Conservation (phyloP, 805 yeast species). For the Candida glaebosa region DNA sequence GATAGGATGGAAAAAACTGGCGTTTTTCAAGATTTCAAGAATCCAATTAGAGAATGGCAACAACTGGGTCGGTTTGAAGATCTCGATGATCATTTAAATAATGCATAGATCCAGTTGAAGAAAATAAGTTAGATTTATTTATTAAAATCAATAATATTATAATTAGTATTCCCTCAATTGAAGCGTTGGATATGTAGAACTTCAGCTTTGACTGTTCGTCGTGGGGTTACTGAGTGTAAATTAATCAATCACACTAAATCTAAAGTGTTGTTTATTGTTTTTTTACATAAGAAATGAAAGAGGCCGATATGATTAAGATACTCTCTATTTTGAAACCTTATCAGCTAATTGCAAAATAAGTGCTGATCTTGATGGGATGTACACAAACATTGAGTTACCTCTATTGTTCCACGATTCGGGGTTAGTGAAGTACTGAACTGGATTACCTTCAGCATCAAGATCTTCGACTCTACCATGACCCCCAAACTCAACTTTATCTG, state of each 20-base stretch:
- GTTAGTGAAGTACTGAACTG: slow-evolving; percentile 61
- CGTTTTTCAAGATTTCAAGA: slow-evolving; percentile 31
- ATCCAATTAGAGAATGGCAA: slow-evolving; percentile 39
- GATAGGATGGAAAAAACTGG: slow-evolving; percentile 38
- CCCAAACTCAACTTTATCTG: slow-evolving; percentile 70
- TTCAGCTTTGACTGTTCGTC: background rate
- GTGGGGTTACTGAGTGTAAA: no score
- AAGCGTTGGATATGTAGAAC: background rate
- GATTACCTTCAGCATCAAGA: slow-evolving; percentile 37
- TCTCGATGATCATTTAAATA: slow-evolving; percentile 4
- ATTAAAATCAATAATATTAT: no score
- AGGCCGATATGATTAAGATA: background rate
- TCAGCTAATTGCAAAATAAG: slow-evolving; percentile 35
- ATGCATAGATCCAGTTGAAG: background rate
- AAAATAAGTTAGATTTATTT: no score
- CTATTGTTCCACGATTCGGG: slow-evolving; percentile 80
- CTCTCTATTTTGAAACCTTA: slow-evolving; percentile 15
- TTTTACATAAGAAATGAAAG: background rate
- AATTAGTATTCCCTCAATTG: no score
- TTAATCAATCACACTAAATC: no score
- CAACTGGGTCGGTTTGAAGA: slow-evolving; percentile 28
- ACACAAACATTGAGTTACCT: slow-evolving; percentile 69
- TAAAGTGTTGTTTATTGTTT: no score
- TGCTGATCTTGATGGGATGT: slow-evolving; percentile 70
- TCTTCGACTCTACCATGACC: slow-evolving; percentile 69